phyloP scores from a whole-genome alignment of 2,329 filamentous ascomycete genomes.

The Elsinoe arachidis region DNA sequence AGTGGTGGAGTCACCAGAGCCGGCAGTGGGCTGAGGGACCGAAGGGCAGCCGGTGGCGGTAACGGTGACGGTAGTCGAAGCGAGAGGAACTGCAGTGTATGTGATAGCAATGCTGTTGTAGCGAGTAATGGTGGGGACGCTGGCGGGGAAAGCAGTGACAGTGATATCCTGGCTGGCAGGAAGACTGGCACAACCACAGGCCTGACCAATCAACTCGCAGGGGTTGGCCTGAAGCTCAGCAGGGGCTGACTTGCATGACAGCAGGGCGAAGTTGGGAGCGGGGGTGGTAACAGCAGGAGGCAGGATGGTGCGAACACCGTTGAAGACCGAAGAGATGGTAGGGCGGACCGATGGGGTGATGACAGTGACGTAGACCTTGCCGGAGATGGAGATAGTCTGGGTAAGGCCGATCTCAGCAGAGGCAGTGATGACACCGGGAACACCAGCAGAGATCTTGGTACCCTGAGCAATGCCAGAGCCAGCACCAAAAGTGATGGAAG shows the following conservation, averaged over 20 bases:
- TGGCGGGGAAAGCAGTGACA: neutral
- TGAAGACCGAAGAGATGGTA: neutral
- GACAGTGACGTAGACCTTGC: neutral
- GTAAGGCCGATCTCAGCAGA: neutral
- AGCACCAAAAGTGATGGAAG: slow-evolving; percentile 2
- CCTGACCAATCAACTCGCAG: neutral
- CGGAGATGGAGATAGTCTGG: slow-evolving; percentile 3
- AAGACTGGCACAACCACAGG: neutral
- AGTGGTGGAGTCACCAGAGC: neutral
- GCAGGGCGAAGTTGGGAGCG: neutral
- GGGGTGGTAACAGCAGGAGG: neutral
- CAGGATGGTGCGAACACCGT: slow-evolving; percentile 2
- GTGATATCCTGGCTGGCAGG: neutral
- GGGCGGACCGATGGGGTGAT: neutral
- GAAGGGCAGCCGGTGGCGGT: slow-evolving; percentile 1
- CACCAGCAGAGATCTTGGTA: slow-evolving; percentile 5
- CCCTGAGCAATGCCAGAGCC: neutral
- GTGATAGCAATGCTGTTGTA: slow-evolving; percentile 4
- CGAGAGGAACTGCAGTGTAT: slow-evolving; percentile 5
- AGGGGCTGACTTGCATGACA: neutral
- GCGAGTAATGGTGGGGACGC: neutral
- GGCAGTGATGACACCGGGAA: slow-evolving; percentile 3
- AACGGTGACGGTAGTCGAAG: neutral
- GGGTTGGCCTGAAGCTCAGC: neutral
- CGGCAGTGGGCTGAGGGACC: neutral